phyloP scores from a whole-genome alignment of 768 basidiomycete genomes.

The Lentinula lateritia region DNA sequence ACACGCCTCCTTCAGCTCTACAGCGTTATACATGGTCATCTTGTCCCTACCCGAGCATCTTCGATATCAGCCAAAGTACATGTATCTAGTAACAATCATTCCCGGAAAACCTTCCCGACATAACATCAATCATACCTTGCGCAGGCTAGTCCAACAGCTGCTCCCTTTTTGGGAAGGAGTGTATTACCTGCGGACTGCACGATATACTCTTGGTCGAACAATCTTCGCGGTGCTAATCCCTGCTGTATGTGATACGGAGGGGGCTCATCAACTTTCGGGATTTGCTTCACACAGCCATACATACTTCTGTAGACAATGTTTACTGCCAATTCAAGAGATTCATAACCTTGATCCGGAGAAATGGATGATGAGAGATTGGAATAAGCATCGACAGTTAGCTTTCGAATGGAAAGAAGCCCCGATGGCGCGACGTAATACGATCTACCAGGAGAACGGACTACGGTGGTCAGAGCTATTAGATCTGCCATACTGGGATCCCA shows the following conservation, averaged over 20 bases:
- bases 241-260: too few relatives aligned
- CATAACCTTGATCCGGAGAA: slow-evolving; percentile 9
- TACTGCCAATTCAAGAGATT: slow-evolving; percentile 7
- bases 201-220: slow-evolving; percentile 15
- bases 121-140: slow-evolving; percentile 29
- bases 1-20: too few relatives aligned
- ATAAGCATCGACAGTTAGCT: slow-evolving; percentile 12
- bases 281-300: not conserved
- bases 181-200: slow-evolving; percentile 18
- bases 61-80: too few relatives aligned
- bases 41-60: too few relatives aligned
- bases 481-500: too few relatives aligned
- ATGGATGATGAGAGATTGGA: slow-evolving; percentile 10
- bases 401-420: slow-evolving; percentile 13
- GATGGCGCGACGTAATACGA: not conserved
- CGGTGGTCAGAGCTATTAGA: too few relatives aligned
- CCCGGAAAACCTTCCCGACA: too few relatives aligned
- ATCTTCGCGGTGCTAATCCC: too few relatives aligned
- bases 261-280: too few relatives aligned
- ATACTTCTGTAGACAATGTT: slow-evolving; percentile 7
- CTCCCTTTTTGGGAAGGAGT: slow-evolving; percentile 27
- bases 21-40: too few relatives aligned
- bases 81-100: too few relatives aligned
- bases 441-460: slow-evolving; percentile 20
- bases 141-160: slow-evolving; percentile 28